Base-by-base conservation (phyloP, 345 rosid species). In the Euphorbia pulcherrima region DNA sequence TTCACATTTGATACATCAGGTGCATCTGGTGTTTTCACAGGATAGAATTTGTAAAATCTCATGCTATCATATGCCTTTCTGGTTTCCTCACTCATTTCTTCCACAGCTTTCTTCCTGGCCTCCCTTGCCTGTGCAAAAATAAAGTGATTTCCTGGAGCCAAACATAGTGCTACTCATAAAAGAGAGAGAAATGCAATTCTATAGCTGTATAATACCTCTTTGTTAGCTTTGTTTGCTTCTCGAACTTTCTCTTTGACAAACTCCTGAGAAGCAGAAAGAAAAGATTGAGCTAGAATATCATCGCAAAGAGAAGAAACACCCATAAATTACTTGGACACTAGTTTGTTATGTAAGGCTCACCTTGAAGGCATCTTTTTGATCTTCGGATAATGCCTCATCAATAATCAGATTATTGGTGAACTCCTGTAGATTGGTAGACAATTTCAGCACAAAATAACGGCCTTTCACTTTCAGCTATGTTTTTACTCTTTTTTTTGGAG, bases 1-100 rank as follows among this genome's bases (percentile, higher is more conserved):
- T 89, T 82, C 58, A 82, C 88, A n/a, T 74, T 67, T 37, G 95
- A 81, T 60, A 94, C 72, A 30, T 90, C 90, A 23, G 98, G 99
- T 51, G 95, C 69, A 62, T 90, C 90, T 2, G 83, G 81, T 39
- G 92, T 83, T 64, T 77, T 77, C 72, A 74, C 79, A 21, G 99
- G 99, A 80, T 95, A 95, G 74, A 95, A 95, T 75, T 95, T 95
- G 89, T 92, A 90, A 77, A 95, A 88, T 77, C 73, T 95, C 87
- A 87, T 90, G 54, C 65, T 80, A 65, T 95, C 78, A 60, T 81
- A 86, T 20, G 90, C 96, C 8, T 73, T 64, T 75, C 72, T 90
- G 6, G 83, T 81, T 26, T 88, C 97, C 76, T 80, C 96, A 16
- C 85, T 95, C 97, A 95, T 83, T 72, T 87, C 96, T 74, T 85